Conservation (phyloP, 139 green algal species). For the Asterochloris sp. region DNA sequence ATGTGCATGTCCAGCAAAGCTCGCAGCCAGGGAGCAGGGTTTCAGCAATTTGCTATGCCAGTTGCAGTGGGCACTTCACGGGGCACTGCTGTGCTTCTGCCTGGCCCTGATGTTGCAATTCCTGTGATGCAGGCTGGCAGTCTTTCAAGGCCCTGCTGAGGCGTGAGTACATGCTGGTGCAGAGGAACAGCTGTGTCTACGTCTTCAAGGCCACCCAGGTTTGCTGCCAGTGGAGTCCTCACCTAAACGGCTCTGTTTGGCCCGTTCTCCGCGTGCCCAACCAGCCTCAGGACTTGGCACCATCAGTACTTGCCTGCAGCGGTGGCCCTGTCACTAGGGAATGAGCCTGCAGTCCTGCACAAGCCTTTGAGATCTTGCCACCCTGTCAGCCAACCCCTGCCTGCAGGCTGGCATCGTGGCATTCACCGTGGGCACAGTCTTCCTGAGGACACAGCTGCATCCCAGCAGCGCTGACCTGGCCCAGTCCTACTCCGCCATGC, state of each 20-base stretch:
- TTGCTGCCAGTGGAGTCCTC: not conserved
- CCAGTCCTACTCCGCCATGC: slow-evolving; percentile 33
- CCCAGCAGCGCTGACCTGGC: slow-evolving; percentile 27
- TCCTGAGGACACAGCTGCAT: slow-evolving; percentile 31
- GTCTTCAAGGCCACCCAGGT: slow-evolving; percentile 26
- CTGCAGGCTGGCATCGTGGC: slow-evolving; percentile 25
- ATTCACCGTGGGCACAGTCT: slow-evolving; percentile 39
- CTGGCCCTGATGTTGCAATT: not conserved
- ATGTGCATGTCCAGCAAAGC: not conserved
- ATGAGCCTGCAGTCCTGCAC: not conserved
- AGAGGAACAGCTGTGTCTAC: slow-evolving; percentile 22
- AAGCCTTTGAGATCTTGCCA: too few relatives aligned
- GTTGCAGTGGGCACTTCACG: not conserved
- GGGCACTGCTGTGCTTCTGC: not conserved
- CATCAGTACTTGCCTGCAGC: not conserved
- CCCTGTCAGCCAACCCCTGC: too few relatives aligned
- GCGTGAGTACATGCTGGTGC: slow-evolving; percentile 9
- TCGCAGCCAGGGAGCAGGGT: not conserved
- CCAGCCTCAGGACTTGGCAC: not conserved
- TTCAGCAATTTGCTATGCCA: not conserved
- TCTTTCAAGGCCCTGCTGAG: slow-evolving; percentile 18
- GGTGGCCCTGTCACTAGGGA: not conserved
- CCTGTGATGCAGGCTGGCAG: slow-evolving; percentile 5
- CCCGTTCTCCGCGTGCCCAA: not conserved
- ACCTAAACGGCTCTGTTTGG: not conserved